Conservation (phyloP, 129 eudicot genomes). For the Lactuca saligna region DNA sequence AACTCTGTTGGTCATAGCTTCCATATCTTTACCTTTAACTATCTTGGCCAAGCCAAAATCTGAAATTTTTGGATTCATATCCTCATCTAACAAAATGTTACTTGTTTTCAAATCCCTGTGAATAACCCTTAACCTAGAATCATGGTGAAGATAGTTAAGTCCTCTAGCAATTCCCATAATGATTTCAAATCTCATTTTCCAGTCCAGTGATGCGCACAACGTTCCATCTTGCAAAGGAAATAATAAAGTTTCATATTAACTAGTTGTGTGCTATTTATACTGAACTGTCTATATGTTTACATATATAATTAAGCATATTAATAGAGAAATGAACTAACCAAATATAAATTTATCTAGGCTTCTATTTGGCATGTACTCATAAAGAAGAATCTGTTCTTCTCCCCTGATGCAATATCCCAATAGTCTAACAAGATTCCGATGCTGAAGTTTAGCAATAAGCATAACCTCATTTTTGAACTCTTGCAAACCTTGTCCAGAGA, state of each 20-base stretch:
- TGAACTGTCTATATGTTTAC: too few species aligned
- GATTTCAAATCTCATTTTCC: constrained; percentile 15
- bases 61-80: constrained; percentile 39
- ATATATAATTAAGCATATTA: too few species aligned
- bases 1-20: constrained; percentile 32
- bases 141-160: constrained; percentile 23
- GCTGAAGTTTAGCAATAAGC: too few species aligned
- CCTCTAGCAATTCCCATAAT: constrained; percentile 23
- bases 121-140: constrained; percentile 15
- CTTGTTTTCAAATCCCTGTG: constrained; percentile 5
- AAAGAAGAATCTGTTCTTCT: too few species aligned
- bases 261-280: too few species aligned
- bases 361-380: background rate
- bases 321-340: background rate
- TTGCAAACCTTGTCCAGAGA: constrained; percentile 27
- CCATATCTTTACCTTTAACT: constrained; percentile 34
- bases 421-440: too few species aligned
- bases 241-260: too few species aligned
- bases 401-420: too few species aligned
- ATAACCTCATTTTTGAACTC: too few species aligned
- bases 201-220: background rate
- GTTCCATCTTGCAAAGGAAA: too few species aligned
- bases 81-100: constrained; percentile 35
- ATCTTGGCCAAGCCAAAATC: constrained; percentile 40
- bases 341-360: constrained; percentile 5